Conservation (phyloP, 2,329 filamentous ascomycete genomes). For the Biscogniauxia sp. region DNA sequence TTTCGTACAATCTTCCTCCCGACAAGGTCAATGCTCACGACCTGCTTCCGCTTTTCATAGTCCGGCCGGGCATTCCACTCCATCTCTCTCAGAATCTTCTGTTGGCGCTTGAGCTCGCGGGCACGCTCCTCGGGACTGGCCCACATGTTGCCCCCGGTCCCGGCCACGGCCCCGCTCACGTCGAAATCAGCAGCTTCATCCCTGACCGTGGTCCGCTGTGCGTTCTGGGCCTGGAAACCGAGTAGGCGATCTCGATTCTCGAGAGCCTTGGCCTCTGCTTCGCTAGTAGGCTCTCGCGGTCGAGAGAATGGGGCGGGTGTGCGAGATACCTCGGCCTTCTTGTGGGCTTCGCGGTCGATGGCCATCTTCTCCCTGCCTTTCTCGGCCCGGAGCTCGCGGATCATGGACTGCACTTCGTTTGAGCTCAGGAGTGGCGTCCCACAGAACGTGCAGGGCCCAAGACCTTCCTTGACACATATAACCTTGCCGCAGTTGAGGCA, state of each 20-base stretch:
- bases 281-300: conserved; percentile 43
- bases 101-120: conserved; percentile 78
- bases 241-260: conserved; percentile 80
- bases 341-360: conserved; percentile 70
- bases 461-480: conserved; percentile 88
- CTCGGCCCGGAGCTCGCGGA: conserved; percentile 78
- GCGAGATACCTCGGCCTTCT: conserved; percentile 62
- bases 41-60: conserved; percentile 82
- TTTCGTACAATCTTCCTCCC: conserved; percentile 73
- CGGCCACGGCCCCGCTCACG: conserved; percentile 43
- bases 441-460: conserved; percentile 94
- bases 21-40: conserved; percentile 80
- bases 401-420: conserved; percentile 79
- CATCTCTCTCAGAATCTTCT: conserved; percentile 78
- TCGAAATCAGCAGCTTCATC: conserved; percentile 75
- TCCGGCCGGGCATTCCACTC: conserved; percentile 83
- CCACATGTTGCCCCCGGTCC: conserved; percentile 68
- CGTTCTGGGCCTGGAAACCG: conserved; percentile 81
- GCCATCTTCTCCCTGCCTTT: conserved; percentile 84
- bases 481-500: conserved; percentile 93
- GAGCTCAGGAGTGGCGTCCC: conserved; percentile 68
- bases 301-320: conserved; percentile 59
- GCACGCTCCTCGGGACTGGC: conserved; percentile 80
- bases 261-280: conserved; percentile 66
- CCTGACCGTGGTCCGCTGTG: conserved; percentile 75